Evolutionary conservation across 768 basidiomycete species (phyloP).

Genomic region (Amyloporia xantha): DNA sequence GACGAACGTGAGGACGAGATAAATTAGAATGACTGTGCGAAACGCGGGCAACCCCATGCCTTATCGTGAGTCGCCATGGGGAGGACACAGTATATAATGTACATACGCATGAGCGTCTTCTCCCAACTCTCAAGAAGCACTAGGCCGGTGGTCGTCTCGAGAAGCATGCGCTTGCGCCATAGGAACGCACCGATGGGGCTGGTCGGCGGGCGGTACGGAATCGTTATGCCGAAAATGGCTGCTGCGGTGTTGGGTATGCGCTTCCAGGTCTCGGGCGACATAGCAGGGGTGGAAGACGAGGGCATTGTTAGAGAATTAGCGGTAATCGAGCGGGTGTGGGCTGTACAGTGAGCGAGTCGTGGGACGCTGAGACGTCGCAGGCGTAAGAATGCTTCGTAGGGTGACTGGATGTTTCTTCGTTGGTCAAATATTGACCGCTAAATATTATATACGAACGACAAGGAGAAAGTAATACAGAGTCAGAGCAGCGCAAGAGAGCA

Average conservation of each 20-base stretch:
- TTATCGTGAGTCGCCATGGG: constrained; percentile 1
- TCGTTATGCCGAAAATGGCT: constrained; percentile 18
- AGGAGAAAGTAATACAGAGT: too few species aligned
- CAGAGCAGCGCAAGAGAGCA: too few species aligned
- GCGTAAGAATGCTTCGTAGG: too few species aligned
- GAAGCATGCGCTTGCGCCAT: constrained; percentile 48
- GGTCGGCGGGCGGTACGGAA: constrained; percentile 24
- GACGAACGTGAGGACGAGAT: constrained; percentile 36
- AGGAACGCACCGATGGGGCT: constrained; percentile 22
- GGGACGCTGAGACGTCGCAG: too few species aligned
- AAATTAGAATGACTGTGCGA: constrained; percentile 37
- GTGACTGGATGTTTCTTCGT: too few species aligned
- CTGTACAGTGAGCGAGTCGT: too few species aligned
- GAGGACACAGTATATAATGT: constrained; percentile 11
- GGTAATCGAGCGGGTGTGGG: not conserved
- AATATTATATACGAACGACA: too few species aligned
- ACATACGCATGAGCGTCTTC: constrained; percentile 53
- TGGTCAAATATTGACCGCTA: too few species aligned
- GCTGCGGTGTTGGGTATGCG: constrained; percentile 12
- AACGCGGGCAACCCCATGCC: too few species aligned
- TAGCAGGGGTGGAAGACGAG: constrained; percentile 2
- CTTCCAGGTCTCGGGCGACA: constrained; percentile 17
- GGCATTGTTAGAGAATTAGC: not conserved
- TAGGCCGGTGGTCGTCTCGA: constrained; percentile 55
- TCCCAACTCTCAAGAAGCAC: constrained; percentile 66